Evolutionary conservation across 179 eudicot genomes (phyloP), one percentile per base, ranked within the genome.

Genomic region (Camellia oleifera): DNA sequence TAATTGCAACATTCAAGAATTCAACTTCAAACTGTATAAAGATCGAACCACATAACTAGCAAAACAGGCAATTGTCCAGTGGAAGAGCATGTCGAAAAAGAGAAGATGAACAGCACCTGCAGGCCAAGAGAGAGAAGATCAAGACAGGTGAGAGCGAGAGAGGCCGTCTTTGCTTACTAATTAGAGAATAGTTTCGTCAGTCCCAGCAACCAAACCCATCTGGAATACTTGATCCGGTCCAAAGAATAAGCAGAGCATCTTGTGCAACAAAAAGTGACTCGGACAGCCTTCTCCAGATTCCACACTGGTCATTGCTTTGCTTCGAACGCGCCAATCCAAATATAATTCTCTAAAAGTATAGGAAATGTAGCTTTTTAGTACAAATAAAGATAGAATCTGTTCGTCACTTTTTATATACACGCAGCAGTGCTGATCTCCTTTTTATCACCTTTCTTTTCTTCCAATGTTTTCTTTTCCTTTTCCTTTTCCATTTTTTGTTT

Each of bases 371-470:
- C 9, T 2, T 20, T 72, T 72, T 26, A 72, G 76, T 20, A 52
- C 62, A 71, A 17, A 71, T n/a, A 50, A 71, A 71, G 58, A 71
- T n/a, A 14, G 14, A 72, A 72, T 56, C 42, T 26, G 76, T 53
- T 52, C 58, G 32, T 72, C 76, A 72, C 62, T 23, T 26, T 17
- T 17, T 70, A 46, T 70, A n/a, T 48, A 52, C 76, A 72, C 7
- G 17, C 62, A 72, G 23, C 54, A 64, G 14, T 26, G 13, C 69
- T 6, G 6, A 32, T 32, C 69, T 64, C 44, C 12, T 26, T 7
- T 23, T 64, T 45, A 44, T 46, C 54, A 5, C n/a, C 54, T 23
- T 69, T n/a, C 56, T 46, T 69, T 46, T 7, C 18, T 32, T 53
- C 18, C 4, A 68, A 3, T 18, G 4, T 3, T 52, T 52, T 20